Base-by-base conservation (phyloP, 179 eudicot species). In the Amaranthus tricolor region DNA sequence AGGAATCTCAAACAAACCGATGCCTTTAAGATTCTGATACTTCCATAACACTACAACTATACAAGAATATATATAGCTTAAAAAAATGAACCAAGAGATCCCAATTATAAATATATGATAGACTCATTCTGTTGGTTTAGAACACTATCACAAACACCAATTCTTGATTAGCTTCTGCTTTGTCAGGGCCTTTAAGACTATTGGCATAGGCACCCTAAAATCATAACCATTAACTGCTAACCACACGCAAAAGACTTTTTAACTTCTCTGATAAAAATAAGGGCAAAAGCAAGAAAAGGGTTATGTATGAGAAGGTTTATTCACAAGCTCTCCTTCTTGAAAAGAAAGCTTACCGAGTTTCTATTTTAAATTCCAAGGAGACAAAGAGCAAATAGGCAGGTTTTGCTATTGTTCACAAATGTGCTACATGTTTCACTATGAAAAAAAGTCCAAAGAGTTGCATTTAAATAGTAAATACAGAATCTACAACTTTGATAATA, bases 151-250 rank as follows among this genome's bases (percentile, higher is more conserved):
- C 13, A 47, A 17, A 5, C 52, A 49, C 40, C 54, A 16, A 17
- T 16, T 48, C 14, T 48, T 66, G 68, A 51, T 47, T 12, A 62
- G 19, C 66, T n/a, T 65, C 24, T 0, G 50, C 47, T 13, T 65
- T n/a, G 48, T 65, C 47, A 45, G 31, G 68, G 24, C 68, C 47
- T 65, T 13, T 65, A 65, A n/a, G 31, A 45, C 52, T 45, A 52
- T 21, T 65, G 6, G 15, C 68, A 47, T 52, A 44, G 53, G 21
- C 52, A 44, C 52, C 68, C 68, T n/a, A 65, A 65, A 21, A 65
- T 45, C 68, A n/a, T 45, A 17, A 14, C 20, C 51, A 15, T 47
- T 7, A 16, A 45, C 47, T 47, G 68, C 68, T 65, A 45, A 65
- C 52, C 5, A 65, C 12, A 65, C 24, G 24, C 67, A 63, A 65